Base-by-base conservation (phyloP, 164 flowering plant species). In the Nymphaea thermarum region DNA sequence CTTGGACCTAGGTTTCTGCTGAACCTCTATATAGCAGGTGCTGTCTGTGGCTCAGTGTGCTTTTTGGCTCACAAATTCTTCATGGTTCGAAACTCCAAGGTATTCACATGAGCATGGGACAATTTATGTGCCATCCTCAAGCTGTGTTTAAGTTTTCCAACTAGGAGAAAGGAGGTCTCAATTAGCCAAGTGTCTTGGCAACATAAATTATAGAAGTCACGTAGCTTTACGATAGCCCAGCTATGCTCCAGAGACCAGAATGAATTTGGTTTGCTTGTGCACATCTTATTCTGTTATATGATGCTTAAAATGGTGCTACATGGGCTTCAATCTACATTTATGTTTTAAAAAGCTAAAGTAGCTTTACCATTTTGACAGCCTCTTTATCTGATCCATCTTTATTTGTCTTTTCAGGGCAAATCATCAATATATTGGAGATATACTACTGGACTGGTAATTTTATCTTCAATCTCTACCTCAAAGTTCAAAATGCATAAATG, bases 21-120 rank as follows among this genome's bases (percentile, higher is more conserved):
- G 76, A 93, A 85, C 80, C 67, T 93, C 77, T 91, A 93, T 76
- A 73, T 93, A 16, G 87, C 96, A 62, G 98, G 96, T 60, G 98
- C 96, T 43, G 11, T 91, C 73, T 91, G 78, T 78, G 96, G 98
- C 65, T 87, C 98, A 43, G 69, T 86, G 42, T 89, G 86, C 74
- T 89, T 76, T 80, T 72, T 93, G 79, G 75, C 82, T 66, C 87
- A 93, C 70, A 80, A 87, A 67, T 84, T 86, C 65, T 80, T 68
- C 67, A 25, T 82, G 68, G 80, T 78, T n/a, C 64, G 72, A 62
- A 71, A 74, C n/a, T 75, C 77, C 43, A 74, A 89, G 89, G 97
- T 89, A 81, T 60, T 68, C 43, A 25, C 36, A 57, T 16, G 17
- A 44, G 47, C 12, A 60, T 71, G 4, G 5, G 10, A 25, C n/a